Conservation (phyloP, 345 rosid genomes). For the Citropsis articulata region DNA sequence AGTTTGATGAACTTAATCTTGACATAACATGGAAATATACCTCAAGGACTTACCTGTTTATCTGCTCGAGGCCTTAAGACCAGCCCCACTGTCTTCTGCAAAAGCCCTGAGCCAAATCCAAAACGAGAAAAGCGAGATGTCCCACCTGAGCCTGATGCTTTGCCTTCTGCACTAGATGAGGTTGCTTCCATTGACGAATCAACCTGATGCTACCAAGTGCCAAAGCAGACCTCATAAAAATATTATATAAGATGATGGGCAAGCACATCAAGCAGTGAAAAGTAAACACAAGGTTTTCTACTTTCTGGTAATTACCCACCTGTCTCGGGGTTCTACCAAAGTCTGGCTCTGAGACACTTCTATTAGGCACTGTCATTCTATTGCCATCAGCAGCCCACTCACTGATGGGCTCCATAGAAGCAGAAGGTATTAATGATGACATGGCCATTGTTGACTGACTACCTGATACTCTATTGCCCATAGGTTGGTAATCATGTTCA, state of each 20-base stretch:
- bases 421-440: slow-evolving; percentile 68
- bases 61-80: slow-evolving; percentile 74
- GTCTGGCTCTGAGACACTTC: slow-evolving; percentile 88
- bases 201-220: slow-evolving; percentile 37
- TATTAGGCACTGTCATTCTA: slow-evolving; percentile 56
- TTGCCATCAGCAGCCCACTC: slow-evolving; percentile 58
- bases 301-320: slow-evolving; percentile 32
- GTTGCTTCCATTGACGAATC: slow-evolving; percentile 53
- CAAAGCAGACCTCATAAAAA: slow-evolving; percentile 18
- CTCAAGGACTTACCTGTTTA: slow-evolving; percentile 54
- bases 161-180: slow-evolving; percentile 51
- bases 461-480: slow-evolving; percentile 50
- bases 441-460: slow-evolving; percentile 80
- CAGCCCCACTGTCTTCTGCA: slow-evolving; percentile 84
- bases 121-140: slow-evolving; percentile 79
- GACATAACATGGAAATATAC: not conserved
- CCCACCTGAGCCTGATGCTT: slow-evolving; percentile 44
- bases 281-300: not conserved
- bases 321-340: slow-evolving; percentile 75
- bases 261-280: slow-evolving; percentile 13
- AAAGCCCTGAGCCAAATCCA: slow-evolving; percentile 70
- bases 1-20: slow-evolving; percentile 1
- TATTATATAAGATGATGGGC: not conserved
- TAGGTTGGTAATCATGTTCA: slow-evolving; percentile 37
- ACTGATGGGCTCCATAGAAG: slow-evolving; percentile 72